Conservation (phyloP, 805 yeast species). For the Saccharomyces mikatae region DNA sequence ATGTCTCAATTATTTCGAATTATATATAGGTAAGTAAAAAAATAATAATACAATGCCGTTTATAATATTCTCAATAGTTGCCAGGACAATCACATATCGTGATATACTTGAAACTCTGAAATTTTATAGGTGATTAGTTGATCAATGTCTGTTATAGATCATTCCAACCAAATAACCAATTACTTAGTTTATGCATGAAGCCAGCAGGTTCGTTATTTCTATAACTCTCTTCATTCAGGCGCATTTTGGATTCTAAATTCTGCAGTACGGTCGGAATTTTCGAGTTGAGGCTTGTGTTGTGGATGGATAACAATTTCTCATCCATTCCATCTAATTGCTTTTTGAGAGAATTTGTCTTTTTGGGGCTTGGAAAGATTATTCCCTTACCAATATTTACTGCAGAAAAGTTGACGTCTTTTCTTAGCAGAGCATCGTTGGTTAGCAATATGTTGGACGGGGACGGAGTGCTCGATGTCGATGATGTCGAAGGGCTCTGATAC, state of each 20-base stretch:
- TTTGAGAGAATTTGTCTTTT: not conserved
- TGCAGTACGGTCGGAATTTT: constrained; percentile 22
- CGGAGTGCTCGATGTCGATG: not conserved
- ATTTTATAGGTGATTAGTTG: not conserved
- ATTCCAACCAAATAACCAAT: constrained; percentile 49
- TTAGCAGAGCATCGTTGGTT: not conserved
- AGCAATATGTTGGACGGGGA: not conserved
- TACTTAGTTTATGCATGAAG: constrained; percentile 32
- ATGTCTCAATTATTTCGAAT: not conserved
- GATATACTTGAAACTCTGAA: not conserved
- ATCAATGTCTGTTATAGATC: constrained; percentile 25
- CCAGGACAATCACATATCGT: not conserved
- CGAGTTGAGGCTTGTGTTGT: constrained; percentile 7
- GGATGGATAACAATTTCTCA: constrained; percentile 33
- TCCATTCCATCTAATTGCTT: constrained; percentile 30
- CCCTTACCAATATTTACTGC: not conserved
- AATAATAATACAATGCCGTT: not conserved
- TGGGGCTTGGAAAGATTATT: not conserved
- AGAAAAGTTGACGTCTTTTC: not conserved
- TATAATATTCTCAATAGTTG: not conserved
- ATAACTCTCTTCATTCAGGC: constrained; percentile 16
- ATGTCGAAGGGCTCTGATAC: not conserved
- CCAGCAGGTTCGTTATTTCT: constrained; percentile 10
- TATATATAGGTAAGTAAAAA: not conserved
- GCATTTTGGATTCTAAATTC: constrained; percentile 25